phyloP scores from a whole-genome alignment of 805 yeast genomes.

The Candida incommunis region DNA sequence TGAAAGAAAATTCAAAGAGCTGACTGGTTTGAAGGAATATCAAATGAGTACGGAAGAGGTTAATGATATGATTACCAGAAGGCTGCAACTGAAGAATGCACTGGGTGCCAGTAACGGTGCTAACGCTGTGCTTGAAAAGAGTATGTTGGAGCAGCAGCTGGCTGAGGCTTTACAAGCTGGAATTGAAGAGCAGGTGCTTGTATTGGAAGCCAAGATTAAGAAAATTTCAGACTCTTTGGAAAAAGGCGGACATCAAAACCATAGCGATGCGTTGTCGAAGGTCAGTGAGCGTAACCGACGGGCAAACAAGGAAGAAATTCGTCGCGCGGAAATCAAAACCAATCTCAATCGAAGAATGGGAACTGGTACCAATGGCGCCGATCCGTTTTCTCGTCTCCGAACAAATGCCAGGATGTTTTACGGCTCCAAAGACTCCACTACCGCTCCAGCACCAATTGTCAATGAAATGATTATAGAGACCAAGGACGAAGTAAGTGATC shows the following conservation, averaged over 20 bases:
- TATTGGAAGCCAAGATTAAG: conserved; percentile 20
- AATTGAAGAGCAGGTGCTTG: conserved; percentile 18
- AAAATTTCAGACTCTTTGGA: conserved; percentile 12
- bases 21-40: conserved; percentile 47
- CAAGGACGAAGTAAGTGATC: not conserved
- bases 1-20: conserved; percentile 46
- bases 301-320: conserved; percentile 59
- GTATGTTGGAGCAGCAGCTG: conserved; percentile 57
- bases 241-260: conserved; percentile 2
- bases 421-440: conserved; percentile 27
- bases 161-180: conserved; percentile 49
- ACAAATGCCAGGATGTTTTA: conserved; percentile 80
- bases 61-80: conserved; percentile 61
- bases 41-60: conserved; percentile 59
- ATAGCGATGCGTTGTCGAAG: conserved; percentile 31
- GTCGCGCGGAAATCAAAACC: conserved; percentile 63
- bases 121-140: conserved; percentile 63
- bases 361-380: conserved; percentile 22
- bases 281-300: conserved; percentile 79
- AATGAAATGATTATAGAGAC: conserved; percentile 17
- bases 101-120: conserved; percentile 33
- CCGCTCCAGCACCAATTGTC: conserved; percentile 22
- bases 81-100: conserved; percentile 46
- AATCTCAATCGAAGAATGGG: conserved; percentile 36
- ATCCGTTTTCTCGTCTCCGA: conserved; percentile 83